Conservation (phyloP, 306 rosid genomes). For the Echinosophora koreensis region DNA sequence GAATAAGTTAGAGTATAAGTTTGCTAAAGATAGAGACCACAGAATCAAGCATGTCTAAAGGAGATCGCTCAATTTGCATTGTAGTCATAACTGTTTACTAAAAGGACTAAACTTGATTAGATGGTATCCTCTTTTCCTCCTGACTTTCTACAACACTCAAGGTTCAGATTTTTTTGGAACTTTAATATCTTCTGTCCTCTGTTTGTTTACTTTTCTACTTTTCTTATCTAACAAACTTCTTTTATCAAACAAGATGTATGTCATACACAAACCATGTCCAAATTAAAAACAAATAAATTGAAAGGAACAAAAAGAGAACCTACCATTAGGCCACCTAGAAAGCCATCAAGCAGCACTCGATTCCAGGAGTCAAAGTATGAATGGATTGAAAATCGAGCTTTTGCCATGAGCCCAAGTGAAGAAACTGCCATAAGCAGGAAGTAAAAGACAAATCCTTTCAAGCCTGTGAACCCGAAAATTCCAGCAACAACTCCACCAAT, state of each 20-base stretch:
- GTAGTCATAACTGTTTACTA: background rate
- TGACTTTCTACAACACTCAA: background rate
- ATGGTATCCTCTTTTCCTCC: background rate
- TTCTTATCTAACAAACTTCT: background rate
- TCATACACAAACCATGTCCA: background rate
- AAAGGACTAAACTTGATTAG: background rate
- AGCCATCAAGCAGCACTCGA: slow-evolving; percentile 63
- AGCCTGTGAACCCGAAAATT: slow-evolving; percentile 75
- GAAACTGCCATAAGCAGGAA: slow-evolving; percentile 66
- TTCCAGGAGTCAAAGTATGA: slow-evolving; percentile 65
- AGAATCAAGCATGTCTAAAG: background rate
- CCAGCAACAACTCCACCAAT: slow-evolving; percentile 89
- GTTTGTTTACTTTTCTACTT: background rate
- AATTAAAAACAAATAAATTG: background rate
- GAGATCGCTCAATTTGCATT: slow-evolving; percentile 9
- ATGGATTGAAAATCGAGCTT: slow-evolving; percentile 59
- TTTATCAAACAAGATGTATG: background rate
- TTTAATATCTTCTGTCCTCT: background rate
- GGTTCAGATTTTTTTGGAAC: background rate
- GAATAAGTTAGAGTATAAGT: background rate
- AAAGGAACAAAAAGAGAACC: slow-evolving; percentile 18
- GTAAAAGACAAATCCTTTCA: slow-evolving; percentile 68
- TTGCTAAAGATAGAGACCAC: background rate
- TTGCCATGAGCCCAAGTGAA: slow-evolving; percentile 64
- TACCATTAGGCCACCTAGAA: slow-evolving; percentile 71